Evolutionary conservation across 2,329 filamentous ascomycete genomes (phyloP), one percentile per base, ranked within the genome.

Genomic region (Meredithiella fracta): DNA sequence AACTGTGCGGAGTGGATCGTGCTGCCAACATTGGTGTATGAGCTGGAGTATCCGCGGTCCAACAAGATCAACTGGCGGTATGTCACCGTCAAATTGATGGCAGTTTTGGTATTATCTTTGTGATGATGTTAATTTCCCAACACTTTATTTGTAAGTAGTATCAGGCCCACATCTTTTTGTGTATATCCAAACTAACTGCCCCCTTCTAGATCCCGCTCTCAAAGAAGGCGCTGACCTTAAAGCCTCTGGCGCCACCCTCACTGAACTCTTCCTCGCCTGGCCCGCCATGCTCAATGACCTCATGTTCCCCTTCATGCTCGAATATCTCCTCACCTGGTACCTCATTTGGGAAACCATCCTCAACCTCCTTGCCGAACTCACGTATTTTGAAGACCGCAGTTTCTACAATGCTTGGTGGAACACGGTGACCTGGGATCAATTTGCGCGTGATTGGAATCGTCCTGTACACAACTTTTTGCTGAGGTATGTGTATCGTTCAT

Each of bases 71-170:
- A 85, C 66, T 88, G 84, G 84, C 72, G 70, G 61, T 90, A 90
- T 63, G 83, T 87, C 3, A 73, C 76, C 5, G 85, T 90, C 66
- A 90, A 90, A 66, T 69, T 74, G 1, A 72, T 74, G 1, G 85
- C 85, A 1, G 83, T 81, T 77, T 89, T 58, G 85, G 85, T 5
- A 73, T 86, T 56, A 78, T 89, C 40, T 81, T 83, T 63, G 79
- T 88, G 60, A 90, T 90, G 86, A 83, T 87, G 60, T 79, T 87
- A 64, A 73, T 90, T 53, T 84, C 81, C 0, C 85, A 90, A 68
- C 76, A 81, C 22, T 86, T 79, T 63, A 87, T 90, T 61, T 89
- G 69, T 70, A 54, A 59, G 67, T 59, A n/a, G n/a, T n/a, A n/a
- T n/a, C n/a, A 14, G 2, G 7, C 20, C 17, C 20, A 22, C 20